Evolutionary conservation across 2,329 filamentous ascomycete species (phyloP).

Genomic region (Aspergillus puulaauensis): DNA sequence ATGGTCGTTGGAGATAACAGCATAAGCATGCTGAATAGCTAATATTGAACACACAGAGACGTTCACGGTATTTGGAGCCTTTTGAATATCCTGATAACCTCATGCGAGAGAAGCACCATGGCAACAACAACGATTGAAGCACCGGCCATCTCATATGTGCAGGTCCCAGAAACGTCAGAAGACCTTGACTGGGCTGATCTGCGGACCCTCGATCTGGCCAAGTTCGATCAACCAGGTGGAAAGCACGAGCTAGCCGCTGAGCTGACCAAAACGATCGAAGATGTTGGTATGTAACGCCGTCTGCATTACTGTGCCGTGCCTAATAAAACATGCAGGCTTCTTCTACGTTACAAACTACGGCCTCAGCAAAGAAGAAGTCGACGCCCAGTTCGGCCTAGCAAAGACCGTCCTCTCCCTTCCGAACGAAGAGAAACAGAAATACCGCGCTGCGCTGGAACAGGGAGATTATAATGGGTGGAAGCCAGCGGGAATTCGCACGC

Average conservation of each 20-base stretch:
- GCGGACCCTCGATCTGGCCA: not conserved
- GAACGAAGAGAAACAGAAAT: conserved; percentile 56
- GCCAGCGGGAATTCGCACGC: conserved; percentile 37
- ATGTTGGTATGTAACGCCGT: not conserved
- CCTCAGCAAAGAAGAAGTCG: conserved; percentile 56
- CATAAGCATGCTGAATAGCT: no score
- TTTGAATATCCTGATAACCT: no score
- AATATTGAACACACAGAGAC: no score
- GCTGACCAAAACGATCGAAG: not conserved
- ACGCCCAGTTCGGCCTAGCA: conserved; percentile 60
- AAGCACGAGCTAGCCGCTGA: not conserved
- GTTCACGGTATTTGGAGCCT: no score
- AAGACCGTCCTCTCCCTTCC: conserved; percentile 57
- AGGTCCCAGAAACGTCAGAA: no score
- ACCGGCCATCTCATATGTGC: no score
- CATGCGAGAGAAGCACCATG: no score
- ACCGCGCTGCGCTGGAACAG: conserved; percentile 49
- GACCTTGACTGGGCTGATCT: not conserved
- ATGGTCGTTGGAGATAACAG: no score
- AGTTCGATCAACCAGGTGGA: not conserved
- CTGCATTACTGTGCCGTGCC: not conserved
- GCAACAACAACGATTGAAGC: no score
- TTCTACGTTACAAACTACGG: conserved; percentile 64
- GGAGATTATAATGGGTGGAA: conserved; percentile 59
- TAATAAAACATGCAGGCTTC: conserved; percentile 44